phyloP scores from a whole-genome alignment of 495 filamentous ascomycete species.

The Penicillium maclennaniae region DNA sequence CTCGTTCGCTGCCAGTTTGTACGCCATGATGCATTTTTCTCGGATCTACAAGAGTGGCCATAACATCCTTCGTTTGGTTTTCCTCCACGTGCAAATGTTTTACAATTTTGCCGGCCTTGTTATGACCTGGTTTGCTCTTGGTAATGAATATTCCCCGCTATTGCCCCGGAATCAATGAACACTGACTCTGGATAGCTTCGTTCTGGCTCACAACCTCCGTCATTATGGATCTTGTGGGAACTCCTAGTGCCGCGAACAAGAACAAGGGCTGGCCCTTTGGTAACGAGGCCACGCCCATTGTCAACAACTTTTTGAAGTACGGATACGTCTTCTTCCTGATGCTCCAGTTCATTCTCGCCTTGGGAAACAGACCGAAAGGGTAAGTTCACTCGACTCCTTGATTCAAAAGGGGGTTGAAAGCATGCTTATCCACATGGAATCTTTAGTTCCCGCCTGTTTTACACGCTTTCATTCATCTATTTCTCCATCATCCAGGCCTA shows the following conservation, averaged over 20 bases:
- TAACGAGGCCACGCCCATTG: conserved; percentile 72
- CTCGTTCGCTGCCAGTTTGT: conserved; percentile 93
- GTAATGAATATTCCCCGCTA: conserved; percentile 47
- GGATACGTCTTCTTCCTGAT: conserved; percentile 86
- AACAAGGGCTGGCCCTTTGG: conserved; percentile 69
- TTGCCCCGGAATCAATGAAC: neutral
- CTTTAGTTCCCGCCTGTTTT: conserved; percentile 55
- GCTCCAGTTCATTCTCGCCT: conserved; percentile 90
- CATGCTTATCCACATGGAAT: neutral
- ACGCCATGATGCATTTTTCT: conserved; percentile 96
- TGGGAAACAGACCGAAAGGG: conserved; percentile 93
- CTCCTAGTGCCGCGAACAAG: conserved; percentile 47
- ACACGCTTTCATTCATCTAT: conserved; percentile 83
- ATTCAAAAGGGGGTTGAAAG: neutral
- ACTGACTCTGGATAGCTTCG: conserved; percentile 46
- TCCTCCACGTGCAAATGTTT: conserved; percentile 90
- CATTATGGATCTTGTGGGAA: conserved; percentile 95
- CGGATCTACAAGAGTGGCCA: conserved; percentile 97
- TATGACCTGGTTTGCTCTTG: conserved; percentile 92
- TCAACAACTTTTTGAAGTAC: conserved; percentile 91
- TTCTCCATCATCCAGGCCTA: conserved; percentile 87
- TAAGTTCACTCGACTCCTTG: conserved; percentile 26
- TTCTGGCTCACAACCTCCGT: conserved; percentile 95
- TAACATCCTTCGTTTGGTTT: conserved; percentile 92
- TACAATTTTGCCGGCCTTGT: conserved; percentile 87